Percentiles rank a stretch among this genome's conserved stretches.
These are phyloP conservation scores for Vaccinium corymbosum DNA, from an alignment of 148 eudicot genomes.

Conservation along the genomic window DNA sequence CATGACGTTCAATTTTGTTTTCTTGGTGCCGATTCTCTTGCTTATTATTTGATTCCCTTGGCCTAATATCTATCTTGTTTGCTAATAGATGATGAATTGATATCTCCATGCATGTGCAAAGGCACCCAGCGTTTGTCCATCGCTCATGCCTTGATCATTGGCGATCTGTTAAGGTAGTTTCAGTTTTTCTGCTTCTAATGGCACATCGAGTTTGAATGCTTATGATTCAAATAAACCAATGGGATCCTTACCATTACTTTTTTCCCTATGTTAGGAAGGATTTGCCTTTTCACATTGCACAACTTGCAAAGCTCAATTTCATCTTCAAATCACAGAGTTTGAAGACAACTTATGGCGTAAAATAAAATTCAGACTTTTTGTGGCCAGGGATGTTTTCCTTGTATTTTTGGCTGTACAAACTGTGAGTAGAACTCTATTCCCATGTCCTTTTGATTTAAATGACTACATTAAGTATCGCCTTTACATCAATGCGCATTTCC, in stretches of 20 bases:
- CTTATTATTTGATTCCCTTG: neutral
- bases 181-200: neutral
- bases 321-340: constrained; percentile 55
- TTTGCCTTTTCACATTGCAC: constrained; percentile 97
- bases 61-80: neutral
- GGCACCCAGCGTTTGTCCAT: constrained; percentile 94
- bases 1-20: neutral
- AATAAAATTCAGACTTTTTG: constrained; percentile 80
- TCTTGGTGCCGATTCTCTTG: neutral
- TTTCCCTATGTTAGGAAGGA: constrained; percentile 59
- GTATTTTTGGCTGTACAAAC: constrained; percentile 83
- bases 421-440: constrained; percentile 44
- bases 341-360: constrained; percentile 85
- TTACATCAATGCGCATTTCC: neutral
- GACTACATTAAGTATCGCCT: neutral
- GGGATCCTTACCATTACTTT: constrained; percentile 1
- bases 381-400: constrained; percentile 83
- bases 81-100: constrained; percentile 70
- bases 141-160: constrained; percentile 95
- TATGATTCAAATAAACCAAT: neutral
- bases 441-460: neutral
- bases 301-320: constrained; percentile 93
- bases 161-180: constrained; percentile 90
- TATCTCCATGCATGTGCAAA: constrained; percentile 97
- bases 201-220: constrained; percentile 3